These are phyloP conservation scores for Aspergillus uvarum DNA, from an alignment of 2,329 filamentous ascomycete genomes.

Conservation along the genomic window DNA sequence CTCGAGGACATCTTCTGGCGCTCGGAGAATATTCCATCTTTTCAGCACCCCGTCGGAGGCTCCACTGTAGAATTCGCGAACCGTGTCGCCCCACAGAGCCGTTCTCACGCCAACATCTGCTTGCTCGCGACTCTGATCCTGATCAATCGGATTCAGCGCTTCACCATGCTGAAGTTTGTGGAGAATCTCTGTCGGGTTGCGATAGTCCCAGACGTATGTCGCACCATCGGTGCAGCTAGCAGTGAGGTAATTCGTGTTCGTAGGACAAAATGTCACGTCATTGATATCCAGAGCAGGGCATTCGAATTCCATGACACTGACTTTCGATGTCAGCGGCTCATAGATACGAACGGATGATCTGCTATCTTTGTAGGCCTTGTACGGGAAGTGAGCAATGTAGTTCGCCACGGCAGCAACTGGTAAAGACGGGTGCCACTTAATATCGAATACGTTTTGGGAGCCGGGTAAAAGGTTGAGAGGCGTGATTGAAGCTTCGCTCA, in stretches of 20 bases:
- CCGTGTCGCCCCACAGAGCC: constrained; percentile 56
- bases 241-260: constrained; percentile 51
- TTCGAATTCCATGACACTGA: constrained; percentile 49
- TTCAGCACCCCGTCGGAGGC: constrained; percentile 62
- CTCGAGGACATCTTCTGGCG: constrained; percentile 52
- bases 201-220: constrained; percentile 62
- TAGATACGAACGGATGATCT: constrained; percentile 57
- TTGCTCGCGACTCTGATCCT: constrained; percentile 44
- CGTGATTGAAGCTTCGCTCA: constrained; percentile 39
- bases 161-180: constrained; percentile 53
- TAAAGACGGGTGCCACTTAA: constrained; percentile 55
- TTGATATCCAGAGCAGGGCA: constrained; percentile 63
- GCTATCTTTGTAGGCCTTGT: constrained; percentile 37
- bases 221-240: constrained; percentile 61
- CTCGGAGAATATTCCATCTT: constrained; percentile 57
- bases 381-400: constrained; percentile 37
- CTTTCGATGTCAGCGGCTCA: constrained; percentile 40
- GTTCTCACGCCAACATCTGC: constrained; percentile 60
- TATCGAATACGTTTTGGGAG: constrained; percentile 58
- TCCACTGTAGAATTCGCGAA: constrained; percentile 57
- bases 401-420: constrained; percentile 56
- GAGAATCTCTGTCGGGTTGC: constrained; percentile 47
- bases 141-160: constrained; percentile 50
- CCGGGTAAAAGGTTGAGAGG: constrained; percentile 46
- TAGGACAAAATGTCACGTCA: constrained; percentile 54